Percentiles rank a stretch among this genome's conserved stretches.
Conservation (phyloP, 2,329 filamentous ascomycete genomes). For the Erysiphe neolycopersici region DNA sequence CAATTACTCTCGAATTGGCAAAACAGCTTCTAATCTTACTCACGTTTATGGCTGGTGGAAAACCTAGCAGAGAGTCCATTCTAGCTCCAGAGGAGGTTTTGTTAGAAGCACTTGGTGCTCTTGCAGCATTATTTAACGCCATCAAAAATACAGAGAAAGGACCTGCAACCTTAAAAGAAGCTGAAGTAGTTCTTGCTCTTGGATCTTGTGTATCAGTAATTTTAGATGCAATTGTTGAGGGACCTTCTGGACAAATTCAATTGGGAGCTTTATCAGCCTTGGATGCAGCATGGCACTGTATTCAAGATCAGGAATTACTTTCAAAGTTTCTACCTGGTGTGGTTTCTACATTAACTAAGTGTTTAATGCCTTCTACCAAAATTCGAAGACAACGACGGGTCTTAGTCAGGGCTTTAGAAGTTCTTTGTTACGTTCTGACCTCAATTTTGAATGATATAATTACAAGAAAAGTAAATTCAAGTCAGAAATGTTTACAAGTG, state of each 20-base stretch:
- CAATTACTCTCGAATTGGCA: constrained; percentile 43
- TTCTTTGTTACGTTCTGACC: constrained; percentile 26
- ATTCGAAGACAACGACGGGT: constrained; percentile 33
- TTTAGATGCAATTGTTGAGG: constrained; percentile 43
- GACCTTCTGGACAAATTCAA: constrained; percentile 39
- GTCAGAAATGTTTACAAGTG: constrained; percentile 3
- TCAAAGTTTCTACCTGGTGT: constrained; percentile 74
- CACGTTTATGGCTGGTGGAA: constrained; percentile 53
- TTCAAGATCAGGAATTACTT: constrained; percentile 47
- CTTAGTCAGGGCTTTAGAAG: constrained; percentile 31
- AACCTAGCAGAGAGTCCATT: constrained; percentile 26
- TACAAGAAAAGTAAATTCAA: constrained; percentile 16
- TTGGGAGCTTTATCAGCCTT: constrained; percentile 40
- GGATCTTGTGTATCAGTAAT: constrained; percentile 63
- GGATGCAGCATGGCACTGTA: constrained; percentile 29
- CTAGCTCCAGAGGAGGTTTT: constrained; percentile 45
- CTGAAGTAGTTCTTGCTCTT: constrained; percentile 44
- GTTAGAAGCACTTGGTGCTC: constrained; percentile 40
- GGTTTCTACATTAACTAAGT: constrained; percentile 52
- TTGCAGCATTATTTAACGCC: constrained; percentile 37
- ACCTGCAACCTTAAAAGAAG: constrained; percentile 23
- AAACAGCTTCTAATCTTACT: constrained; percentile 70
- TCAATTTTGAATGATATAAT: constrained; percentile 31
- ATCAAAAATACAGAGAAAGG: constrained; percentile 24
- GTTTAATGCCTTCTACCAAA: constrained; percentile 38